A percentile compares a stretch with the other conserved stretches of the same genome.
Evolutionary conservation across 176 grass and related monocot species (phyloP).

Genomic region (Oropetium thomaeum): DNA sequence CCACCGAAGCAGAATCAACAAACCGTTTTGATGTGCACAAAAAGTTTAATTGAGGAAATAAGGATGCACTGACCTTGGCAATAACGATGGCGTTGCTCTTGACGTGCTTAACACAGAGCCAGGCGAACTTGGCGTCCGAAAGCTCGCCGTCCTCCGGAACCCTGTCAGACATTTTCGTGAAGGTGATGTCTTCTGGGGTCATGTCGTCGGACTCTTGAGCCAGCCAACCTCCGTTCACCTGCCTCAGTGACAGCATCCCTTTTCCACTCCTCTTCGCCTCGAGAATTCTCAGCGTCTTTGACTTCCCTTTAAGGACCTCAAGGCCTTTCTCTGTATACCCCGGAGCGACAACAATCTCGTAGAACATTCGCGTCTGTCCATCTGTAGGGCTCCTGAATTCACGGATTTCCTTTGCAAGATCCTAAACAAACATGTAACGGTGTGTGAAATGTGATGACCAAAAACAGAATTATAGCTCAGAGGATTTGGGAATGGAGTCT

Average conservation of each 20-base stretch:
- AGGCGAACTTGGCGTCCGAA: constrained; percentile 74
- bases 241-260: constrained; percentile 66
- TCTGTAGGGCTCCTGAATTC: constrained; percentile 82
- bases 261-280: constrained; percentile 75
- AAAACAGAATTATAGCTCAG: neutral
- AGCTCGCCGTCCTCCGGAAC: constrained; percentile 40
- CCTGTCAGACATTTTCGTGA: constrained; percentile 46
- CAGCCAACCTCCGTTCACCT: constrained; percentile 80
- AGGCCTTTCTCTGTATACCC: constrained; percentile 81
- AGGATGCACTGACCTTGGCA: constrained; percentile 55
- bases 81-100: constrained; percentile 98
- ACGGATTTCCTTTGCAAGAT: constrained; percentile 84
- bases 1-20: neutral
- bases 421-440: constrained; percentile 35
- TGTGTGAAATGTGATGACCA: neutral
- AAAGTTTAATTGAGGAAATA: neutral
- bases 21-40: too few species aligned
- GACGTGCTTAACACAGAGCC: constrained; percentile 94
- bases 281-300: constrained; percentile 76
- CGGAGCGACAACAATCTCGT: constrained; percentile 85
- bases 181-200: constrained; percentile 70
- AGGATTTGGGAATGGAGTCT: neutral
- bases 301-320: constrained; percentile 79
- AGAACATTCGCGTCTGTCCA: constrained; percentile 79
- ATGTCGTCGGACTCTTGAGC: constrained; percentile 72